These are phyloP conservation scores for Schizopora paradoxa DNA, from an alignment of 1,284 basidiomycete species.

Conservation along the genomic window DNA sequence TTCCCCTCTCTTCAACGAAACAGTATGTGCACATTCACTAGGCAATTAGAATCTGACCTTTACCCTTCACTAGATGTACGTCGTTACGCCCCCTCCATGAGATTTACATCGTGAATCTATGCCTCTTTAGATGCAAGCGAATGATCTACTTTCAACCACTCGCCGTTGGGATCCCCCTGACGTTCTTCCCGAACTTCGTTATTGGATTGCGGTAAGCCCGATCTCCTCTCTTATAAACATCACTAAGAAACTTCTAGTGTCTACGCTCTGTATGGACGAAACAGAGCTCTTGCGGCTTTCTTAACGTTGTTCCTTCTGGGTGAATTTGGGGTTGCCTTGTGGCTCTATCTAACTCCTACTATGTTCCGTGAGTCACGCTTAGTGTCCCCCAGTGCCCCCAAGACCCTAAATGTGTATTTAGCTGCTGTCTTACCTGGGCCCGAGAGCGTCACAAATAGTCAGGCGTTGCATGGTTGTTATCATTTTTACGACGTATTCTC, in stretches of 20 bases:
- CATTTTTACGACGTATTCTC: no score
- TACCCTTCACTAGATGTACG: no score
- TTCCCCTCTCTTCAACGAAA: neutral
- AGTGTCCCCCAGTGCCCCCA: no score
- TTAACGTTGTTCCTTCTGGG: neutral
- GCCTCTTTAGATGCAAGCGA: neutral
- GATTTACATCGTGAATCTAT: neutral
- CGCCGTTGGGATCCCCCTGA: conserved; percentile 5
- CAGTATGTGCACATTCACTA: no score
- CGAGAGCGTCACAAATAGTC: no score
- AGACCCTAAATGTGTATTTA: no score
- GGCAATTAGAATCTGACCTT: no score
- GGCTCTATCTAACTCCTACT: conserved; percentile 4
- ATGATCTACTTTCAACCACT: conserved; percentile 3
- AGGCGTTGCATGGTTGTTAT: no score
- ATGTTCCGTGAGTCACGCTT: conserved; percentile 1
- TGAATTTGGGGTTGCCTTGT: conserved; percentile 1
- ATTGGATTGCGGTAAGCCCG: conserved; percentile 6
- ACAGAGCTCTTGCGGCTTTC: neutral
- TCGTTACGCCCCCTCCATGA: neutral
- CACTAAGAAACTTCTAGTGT: neutral
- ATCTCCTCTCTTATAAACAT: no score
- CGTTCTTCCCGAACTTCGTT: conserved; percentile 1
- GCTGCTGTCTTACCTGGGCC: neutral
- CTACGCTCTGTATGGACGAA: conserved; percentile 4